Percentiles rank a stretch among this genome's conserved stretches.
Conservation (phyloP, 2,329 filamentous ascomycete genomes). For the Phialophora tarda region DNA sequence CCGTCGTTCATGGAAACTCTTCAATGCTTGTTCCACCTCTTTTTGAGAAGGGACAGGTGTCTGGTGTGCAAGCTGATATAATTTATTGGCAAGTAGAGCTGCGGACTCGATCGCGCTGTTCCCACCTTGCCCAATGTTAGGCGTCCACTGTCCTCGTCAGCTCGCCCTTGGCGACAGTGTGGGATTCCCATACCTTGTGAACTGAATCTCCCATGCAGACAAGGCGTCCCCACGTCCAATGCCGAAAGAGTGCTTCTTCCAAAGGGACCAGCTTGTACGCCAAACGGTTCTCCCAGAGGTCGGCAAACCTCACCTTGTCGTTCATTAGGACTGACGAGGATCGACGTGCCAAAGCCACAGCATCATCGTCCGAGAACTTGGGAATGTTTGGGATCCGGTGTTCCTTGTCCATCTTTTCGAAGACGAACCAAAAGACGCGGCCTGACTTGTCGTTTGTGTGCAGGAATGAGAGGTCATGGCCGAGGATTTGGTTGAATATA, state of each 20-base stretch:
- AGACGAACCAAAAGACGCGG: slow-evolving; percentile 42
- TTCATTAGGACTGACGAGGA: slow-evolving; percentile 30
- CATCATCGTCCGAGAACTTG: slow-evolving; percentile 39
- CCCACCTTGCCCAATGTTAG: slow-evolving; percentile 49
- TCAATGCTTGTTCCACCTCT: neutral
- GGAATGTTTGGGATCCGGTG: slow-evolving; percentile 39
- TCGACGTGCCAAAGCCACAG: slow-evolving; percentile 21
- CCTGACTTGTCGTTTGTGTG: slow-evolving; percentile 38
- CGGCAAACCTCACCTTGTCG: slow-evolving; percentile 34
- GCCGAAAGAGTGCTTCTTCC: slow-evolving; percentile 41
- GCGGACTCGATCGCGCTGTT: slow-evolving; percentile 52
- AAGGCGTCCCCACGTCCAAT: slow-evolving; percentile 41
- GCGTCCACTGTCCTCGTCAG: slow-evolving; percentile 36
- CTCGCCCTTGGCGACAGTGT: neutral
- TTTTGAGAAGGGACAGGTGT: neutral
- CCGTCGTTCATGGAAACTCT: slow-evolving; percentile 2
- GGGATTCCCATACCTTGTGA: slow-evolving; percentile 39
- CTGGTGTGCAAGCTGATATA: slow-evolving; percentile 28
- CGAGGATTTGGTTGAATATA: slow-evolving; percentile 36
- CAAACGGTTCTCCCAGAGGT: slow-evolving; percentile 40
- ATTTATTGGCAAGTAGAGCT: slow-evolving; percentile 45
- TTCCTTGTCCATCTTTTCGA: slow-evolving; percentile 39
- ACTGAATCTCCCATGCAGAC: slow-evolving; percentile 42
- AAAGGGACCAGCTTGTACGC: slow-evolving; percentile 37
- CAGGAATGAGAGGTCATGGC: slow-evolving; percentile 34